Evolutionary conservation across 768 basidiomycete species (phyloP), one percentile per base, ranked within the genome.

Genomic region (Psilocybe cyanescens): DNA sequence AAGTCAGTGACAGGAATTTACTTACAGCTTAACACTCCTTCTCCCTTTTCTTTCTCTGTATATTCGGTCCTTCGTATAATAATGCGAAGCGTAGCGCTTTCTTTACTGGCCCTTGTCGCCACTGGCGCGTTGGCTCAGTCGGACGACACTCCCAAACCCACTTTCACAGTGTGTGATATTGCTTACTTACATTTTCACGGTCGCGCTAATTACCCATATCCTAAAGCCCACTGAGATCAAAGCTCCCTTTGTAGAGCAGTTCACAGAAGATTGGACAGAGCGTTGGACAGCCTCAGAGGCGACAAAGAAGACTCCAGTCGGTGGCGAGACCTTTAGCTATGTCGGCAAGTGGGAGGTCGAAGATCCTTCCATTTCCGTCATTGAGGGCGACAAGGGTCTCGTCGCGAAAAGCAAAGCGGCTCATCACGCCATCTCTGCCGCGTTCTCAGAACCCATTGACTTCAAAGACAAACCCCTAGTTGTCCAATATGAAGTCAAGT

Each of bases 401-500:
- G 95, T 99, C 44, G 94, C 94, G 7, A 96, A 98, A 83, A 90
- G 88, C 78, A 95, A 96, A 82, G 97, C 97, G 58, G 95, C 95
- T 17, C 97, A 99, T 75, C 97, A 99, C 72, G 97, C 97, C 73
- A 98, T 99, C 75, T 98, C 97, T 61, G 94, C 96, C 1, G 91
- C 95, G 11, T 95, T 99, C 77, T 68, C 77, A 12, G 73, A 82
- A 59, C 83, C 93, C 56, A 80, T 98, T 70, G 88, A 91, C 81
- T 93, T 96, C 79, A 83, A 83, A 68, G 78, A 85, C 59, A 84
- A 96, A 77, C 91, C 96, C 47, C 82, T 99, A 48, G 95, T 99
- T 66, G 90, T 99, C 17, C 95, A 97, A 74, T 99, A 99, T 71
- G 97, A 99, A 75, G 97, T 97, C 80, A 97, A 99, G 80, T 95